These are phyloP conservation scores for Harringtonia aguacate DNA, from an alignment of 2,329 filamentous ascomycete genomes.

Conservation along the genomic window DNA sequence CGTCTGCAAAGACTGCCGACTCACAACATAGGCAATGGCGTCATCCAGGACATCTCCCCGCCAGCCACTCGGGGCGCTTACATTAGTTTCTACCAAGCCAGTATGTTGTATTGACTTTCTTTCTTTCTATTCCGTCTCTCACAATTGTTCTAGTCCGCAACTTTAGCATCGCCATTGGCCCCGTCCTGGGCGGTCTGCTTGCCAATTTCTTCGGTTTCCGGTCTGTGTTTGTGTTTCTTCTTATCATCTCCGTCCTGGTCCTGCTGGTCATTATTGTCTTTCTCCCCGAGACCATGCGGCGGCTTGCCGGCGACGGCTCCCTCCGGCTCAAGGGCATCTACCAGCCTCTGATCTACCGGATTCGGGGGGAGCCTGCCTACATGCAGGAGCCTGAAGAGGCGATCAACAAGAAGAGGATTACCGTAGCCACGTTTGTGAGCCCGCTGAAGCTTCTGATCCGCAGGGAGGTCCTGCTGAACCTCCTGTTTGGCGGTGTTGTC, in stretches of 20 bases:
- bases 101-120: background rate
- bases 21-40: constrained; percentile 2
- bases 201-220: background rate
- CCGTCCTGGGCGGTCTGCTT: background rate
- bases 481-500: constrained; percentile 1
- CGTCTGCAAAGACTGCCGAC: too few relatives aligned
- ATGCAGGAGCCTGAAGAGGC: background rate
- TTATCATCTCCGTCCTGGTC: background rate
- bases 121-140: background rate
- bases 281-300: constrained; percentile 1
- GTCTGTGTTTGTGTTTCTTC: constrained; percentile 1
- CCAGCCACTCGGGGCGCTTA: background rate
- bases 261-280: background rate
- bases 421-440: background rate
- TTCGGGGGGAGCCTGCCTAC: background rate
- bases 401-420: background rate
- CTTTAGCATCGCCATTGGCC: constrained; percentile 2
- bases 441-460: background rate
- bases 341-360: background rate
- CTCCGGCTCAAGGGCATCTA: background rate
- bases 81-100: constrained; percentile 3
- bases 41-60: constrained; percentile 2
- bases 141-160: background rate
- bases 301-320: background rate
- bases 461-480: constrained; percentile 1